phyloP scores from a whole-genome alignment of 2,329 filamentous ascomycete genomes.

The Xylariales sp. region DNA sequence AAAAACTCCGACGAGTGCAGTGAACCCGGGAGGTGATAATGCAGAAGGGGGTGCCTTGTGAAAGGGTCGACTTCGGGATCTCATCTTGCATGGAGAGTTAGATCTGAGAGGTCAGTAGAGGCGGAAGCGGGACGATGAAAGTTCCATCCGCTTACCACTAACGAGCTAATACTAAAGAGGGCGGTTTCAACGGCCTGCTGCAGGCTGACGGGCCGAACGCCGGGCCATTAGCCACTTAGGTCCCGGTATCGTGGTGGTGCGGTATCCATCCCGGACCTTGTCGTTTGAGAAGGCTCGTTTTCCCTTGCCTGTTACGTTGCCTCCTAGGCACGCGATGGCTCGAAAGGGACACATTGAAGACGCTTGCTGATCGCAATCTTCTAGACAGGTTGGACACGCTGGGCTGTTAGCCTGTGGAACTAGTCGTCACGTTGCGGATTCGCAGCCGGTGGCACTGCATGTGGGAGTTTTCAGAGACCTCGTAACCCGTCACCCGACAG shows the following conservation, averaged over 20 bases:
- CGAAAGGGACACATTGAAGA: conserved; percentile 8
- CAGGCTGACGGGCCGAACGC: conserved; percentile 36
- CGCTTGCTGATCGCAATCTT: conserved; percentile 22
- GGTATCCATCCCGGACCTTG: conserved; percentile 7
- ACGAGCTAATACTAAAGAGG: conserved; percentile 19
- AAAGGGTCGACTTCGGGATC: conserved; percentile 34
- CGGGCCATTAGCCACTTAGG: conserved; percentile 12
- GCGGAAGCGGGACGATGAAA: conserved; percentile 15
- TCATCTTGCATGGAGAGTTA: conserved; percentile 39
- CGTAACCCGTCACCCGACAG: conserved; percentile 36
- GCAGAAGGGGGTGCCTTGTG: conserved; percentile 25
- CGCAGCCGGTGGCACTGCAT: conserved; percentile 28
- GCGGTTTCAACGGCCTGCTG: conserved; percentile 26
- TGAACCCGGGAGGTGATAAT: conserved; percentile 7
- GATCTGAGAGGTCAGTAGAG: conserved; percentile 33
- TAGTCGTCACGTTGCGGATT: conserved; percentile 12
- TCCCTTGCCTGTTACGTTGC: conserved; percentile 19
- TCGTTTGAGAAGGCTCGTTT: conserved; percentile 15
- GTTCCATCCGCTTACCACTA: conserved; percentile 15
- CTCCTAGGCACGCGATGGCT: conserved; percentile 1
- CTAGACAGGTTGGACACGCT: conserved; percentile 19
- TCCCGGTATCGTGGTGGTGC: conserved; percentile 15
- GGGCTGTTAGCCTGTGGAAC: conserved; percentile 7
- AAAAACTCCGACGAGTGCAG: conserved; percentile 14
- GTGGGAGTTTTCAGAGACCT: conserved; percentile 17